Base-by-base conservation (phyloP, 768 basidiomycete species). In the Podaxis sp. region DNA sequence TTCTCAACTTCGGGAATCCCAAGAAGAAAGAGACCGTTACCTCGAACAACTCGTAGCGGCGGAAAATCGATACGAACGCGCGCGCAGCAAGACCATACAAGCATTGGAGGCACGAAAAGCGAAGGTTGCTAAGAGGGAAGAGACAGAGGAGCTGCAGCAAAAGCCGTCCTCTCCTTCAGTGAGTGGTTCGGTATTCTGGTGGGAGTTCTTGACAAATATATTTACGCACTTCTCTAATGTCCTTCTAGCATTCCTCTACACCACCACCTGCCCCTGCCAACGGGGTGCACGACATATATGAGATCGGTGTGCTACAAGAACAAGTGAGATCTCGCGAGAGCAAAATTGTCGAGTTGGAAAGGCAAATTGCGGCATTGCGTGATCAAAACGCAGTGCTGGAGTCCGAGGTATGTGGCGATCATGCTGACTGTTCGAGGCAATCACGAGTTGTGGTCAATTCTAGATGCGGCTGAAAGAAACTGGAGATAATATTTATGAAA, bases 141-240 rank as follows among this genome's bases (percentile, higher is more conserved):
- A 66, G 71, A 75, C 75, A 72, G 82, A 82, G 79, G 82, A 79
- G 75, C 74, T 79, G 66, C 77, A 75, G 71, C 72, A 72, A 68
- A 78, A 77, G 75, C 80, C 82, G 75, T 84, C 82, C 77, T 82
- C 87, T 80, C 85, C 88, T 74, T 81, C 77, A 79, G 90, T 90
- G 83, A 85, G 90, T 89, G 81, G 80, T 78, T 80, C 77, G 79
- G 76, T 75, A 68, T 69, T 71, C 79, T 83, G 84, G 86, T 87
- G 85, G 84, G 85, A 84, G 79, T 78, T 76, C 55, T 76, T 76
- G 74, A 73, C 73, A 50, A 55, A 62, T 74, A 71, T 77, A 76
- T 67, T 75, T 78, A 67, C 80, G 77, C 63, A 70, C 55, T 69
- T 72, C 74, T 79, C 83, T 86, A 73, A 88, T 78, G 15, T 67